These are phyloP conservation scores for Volvox reticuliferus DNA, from an alignment of 139 green algal genomes.

Conservation along the genomic window DNA sequence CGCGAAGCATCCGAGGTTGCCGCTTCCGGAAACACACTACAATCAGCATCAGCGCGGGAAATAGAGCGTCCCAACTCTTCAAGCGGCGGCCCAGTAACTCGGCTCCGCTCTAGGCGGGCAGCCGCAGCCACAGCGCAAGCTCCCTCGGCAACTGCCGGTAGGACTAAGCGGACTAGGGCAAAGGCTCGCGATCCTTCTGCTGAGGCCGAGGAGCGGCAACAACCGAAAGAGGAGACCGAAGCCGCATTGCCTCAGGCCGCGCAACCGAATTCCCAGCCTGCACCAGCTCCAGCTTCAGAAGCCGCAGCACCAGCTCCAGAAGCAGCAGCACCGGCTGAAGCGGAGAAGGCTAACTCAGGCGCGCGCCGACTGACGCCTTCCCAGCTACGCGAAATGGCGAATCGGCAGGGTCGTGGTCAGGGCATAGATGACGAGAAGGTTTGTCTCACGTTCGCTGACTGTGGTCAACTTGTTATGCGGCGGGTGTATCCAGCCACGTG, in stretches of 20 bases:
- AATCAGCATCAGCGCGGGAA: conserved; percentile 6
- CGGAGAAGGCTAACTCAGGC: conserved; percentile 3
- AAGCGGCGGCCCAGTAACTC: conserved; percentile 16
- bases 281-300: not conserved
- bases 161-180: not conserved
- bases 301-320: not conserved
- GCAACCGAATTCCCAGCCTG: not conserved
- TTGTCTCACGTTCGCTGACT: too few relatives aligned
- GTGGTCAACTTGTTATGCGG: too few relatives aligned
- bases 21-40: not conserved
- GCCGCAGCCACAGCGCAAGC: not conserved
- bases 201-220: conserved; percentile 18
- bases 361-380: not conserved
- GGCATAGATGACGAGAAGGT: conserved; percentile 44
- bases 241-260: conserved; percentile 26
- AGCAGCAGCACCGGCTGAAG: not conserved
- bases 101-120: not conserved
- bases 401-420: conserved; percentile 20
- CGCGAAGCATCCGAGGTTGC: not conserved
- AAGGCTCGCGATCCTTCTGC: not conserved
- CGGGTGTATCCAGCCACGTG: too few relatives aligned
- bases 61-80: not conserved
- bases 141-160: not conserved
- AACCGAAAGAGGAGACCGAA: not conserved
- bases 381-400: conserved; percentile 26